Conservation (phyloP, 257 asterid species). For the Jaltomata sinuosa region DNA sequence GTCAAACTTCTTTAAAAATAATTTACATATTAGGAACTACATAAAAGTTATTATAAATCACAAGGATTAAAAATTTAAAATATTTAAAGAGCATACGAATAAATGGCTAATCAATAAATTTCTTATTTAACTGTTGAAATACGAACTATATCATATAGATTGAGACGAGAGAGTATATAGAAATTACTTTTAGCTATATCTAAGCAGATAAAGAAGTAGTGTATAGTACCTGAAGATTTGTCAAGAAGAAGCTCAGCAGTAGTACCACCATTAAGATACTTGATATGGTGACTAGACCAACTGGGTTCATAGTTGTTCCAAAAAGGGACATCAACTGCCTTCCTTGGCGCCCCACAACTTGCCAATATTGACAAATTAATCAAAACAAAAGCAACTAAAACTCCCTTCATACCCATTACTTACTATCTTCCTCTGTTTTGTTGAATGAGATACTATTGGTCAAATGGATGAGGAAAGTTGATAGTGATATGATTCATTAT, state of each 20-base stretch:
- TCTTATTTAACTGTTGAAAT: neutral
- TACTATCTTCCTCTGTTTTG: neutral
- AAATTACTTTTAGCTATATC: no score
- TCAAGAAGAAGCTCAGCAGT: conserved; percentile 25
- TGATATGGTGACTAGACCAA: conserved; percentile 31
- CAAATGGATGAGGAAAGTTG: neutral
- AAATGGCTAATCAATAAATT: no score
- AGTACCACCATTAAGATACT: conserved; percentile 15
- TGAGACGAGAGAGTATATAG: neutral
- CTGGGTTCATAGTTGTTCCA: conserved; percentile 19
- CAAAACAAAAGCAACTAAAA: neutral
- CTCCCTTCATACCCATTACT: neutral
- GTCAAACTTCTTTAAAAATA: no score
- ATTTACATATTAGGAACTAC: no score
- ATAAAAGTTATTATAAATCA: no score
- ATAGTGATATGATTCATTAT: neutral
- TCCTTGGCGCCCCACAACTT: conserved; percentile 12
- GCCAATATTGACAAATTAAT: conserved; percentile 1
- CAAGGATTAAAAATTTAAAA: no score
- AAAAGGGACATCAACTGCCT: conserved; percentile 24
- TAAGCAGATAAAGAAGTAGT: neutral
- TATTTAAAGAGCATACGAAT: no score
- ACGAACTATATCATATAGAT: no score
- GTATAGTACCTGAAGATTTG: conserved; percentile 13
- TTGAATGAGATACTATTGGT: neutral